Conservation (phyloP, 2,329 filamentous ascomycete genomes). For the Pleochaeta shiraiana region DNA sequence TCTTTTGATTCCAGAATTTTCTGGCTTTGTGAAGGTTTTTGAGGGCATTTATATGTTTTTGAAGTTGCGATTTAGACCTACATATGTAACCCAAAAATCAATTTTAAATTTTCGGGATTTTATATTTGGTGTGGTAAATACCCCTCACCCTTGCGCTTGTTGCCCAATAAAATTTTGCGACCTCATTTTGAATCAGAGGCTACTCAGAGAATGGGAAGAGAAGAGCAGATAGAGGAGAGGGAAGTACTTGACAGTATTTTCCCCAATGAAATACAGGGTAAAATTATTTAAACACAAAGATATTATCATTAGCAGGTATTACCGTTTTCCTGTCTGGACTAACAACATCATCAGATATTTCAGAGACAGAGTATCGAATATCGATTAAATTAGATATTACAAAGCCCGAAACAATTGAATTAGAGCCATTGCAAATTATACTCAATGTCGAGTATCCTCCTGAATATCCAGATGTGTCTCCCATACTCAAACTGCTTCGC, state of each 20-base stretch:
- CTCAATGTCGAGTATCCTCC: conserved; percentile 80
- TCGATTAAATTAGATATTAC: conserved; percentile 63
- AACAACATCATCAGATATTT: conserved; percentile 46
- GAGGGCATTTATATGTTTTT: no score
- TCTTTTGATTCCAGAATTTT: conserved; percentile 30
- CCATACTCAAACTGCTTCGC: conserved; percentile 56
- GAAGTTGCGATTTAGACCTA: no score
- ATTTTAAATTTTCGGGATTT: no score
- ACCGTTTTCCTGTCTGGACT: neutral
- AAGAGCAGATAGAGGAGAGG: conserved; percentile 89
- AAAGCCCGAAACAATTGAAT: conserved; percentile 37
- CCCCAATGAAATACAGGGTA: conserved; percentile 88
- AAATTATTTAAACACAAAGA: conserved; percentile 6
- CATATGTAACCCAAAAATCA: no score
- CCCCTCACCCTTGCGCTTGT: no score
- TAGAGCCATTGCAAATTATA: conserved; percentile 47
- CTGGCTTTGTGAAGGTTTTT: conserved; percentile 22
- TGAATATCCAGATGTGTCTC: conserved; percentile 72
- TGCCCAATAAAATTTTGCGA: no score
- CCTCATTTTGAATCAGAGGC: no score
- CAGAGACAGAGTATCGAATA: conserved; percentile 74
- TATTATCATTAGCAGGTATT: neutral
- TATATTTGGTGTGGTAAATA: no score
- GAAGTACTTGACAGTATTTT: conserved; percentile 98
- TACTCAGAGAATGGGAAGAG: conserved; percentile 36